These are phyloP conservation scores for Lizonia empirigonia DNA, from an alignment of 2,329 filamentous ascomycete species.

Conservation along the genomic window DNA sequence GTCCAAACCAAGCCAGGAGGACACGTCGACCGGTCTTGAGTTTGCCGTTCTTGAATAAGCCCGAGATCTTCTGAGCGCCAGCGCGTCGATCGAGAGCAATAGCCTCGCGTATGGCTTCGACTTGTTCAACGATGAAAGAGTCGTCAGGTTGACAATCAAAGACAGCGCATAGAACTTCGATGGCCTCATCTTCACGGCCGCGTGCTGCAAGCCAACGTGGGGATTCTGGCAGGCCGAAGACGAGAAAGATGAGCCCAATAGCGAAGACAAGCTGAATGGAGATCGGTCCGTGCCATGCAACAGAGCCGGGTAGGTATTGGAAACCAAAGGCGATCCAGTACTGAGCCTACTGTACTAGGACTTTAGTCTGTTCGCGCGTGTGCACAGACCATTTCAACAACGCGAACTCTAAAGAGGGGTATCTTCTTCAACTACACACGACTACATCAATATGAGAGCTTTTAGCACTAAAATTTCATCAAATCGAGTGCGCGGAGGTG, in stretches of 20 bases:
- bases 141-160: not conserved
- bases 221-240: conserved; percentile 54
- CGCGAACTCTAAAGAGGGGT: too few relatives aligned
- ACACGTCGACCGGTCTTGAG: not conserved
- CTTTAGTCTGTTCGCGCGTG: too few relatives aligned
- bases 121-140: not conserved
- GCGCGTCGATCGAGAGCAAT: not conserved
- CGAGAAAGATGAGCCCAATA: conserved; percentile 47
- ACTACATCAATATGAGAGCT: too few relatives aligned
- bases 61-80: not conserved
- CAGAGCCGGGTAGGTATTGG: conserved; percentile 1
- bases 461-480: too few relatives aligned
- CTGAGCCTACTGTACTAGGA: too few relatives aligned
- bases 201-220: conserved; percentile 54
- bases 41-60: not conserved
- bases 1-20: conserved; percentile 32
- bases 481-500: too few relatives aligned
- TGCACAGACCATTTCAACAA: too few relatives aligned
- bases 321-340: conserved; percentile 45
- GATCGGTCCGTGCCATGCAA: conserved; percentile 53
- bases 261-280: conserved; percentile 56
- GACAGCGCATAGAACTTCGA: not conserved
- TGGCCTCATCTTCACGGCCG: conserved; percentile 40
- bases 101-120: not conserved
- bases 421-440: too few relatives aligned